These are phyloP conservation scores for Albophoma yamanashiensis DNA, from an alignment of 2,329 filamentous ascomycete species.

Conservation along the genomic window DNA sequence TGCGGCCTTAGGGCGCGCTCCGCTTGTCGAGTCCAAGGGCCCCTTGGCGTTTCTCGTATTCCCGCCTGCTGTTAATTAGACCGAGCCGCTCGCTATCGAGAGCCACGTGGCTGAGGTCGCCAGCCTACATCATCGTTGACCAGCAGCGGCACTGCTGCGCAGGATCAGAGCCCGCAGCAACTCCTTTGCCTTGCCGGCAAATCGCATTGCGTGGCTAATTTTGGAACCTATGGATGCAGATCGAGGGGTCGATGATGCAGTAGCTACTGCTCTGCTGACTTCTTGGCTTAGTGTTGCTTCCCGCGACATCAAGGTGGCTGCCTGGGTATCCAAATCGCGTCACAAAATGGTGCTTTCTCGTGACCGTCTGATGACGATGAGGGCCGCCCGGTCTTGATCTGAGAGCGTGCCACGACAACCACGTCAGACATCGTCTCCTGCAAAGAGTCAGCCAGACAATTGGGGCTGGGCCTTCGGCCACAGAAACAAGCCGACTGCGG, in stretches of 20 bases:
- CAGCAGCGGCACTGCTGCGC: not conserved
- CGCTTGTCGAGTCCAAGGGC: not conserved
- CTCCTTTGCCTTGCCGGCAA: not conserved
- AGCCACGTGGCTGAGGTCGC: not conserved
- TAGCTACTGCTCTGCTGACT: not conserved
- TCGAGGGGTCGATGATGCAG: not conserved
- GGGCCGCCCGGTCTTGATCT: not conserved
- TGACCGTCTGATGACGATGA: not conserved
- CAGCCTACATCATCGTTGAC: not conserved
- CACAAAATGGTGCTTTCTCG: not conserved
- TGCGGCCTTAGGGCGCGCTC: not conserved
- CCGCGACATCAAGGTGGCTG: not conserved
- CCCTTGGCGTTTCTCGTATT: not conserved
- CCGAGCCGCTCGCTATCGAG: not conserved
- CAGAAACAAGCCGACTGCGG: not conserved
- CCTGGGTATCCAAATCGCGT: not conserved
- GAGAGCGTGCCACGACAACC: not conserved
- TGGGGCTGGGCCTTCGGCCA: not conserved
- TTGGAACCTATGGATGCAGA: not conserved
- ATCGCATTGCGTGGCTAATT: not conserved
- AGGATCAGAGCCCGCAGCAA: not conserved
- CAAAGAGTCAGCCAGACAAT: not conserved
- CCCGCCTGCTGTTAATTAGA: not conserved
- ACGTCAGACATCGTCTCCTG: not conserved
- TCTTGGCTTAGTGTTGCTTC: not conserved